Evolutionary conservation across 192 early-diverging fungal species (phyloP).

Genomic region (Entomortierella lignicola): DNA sequence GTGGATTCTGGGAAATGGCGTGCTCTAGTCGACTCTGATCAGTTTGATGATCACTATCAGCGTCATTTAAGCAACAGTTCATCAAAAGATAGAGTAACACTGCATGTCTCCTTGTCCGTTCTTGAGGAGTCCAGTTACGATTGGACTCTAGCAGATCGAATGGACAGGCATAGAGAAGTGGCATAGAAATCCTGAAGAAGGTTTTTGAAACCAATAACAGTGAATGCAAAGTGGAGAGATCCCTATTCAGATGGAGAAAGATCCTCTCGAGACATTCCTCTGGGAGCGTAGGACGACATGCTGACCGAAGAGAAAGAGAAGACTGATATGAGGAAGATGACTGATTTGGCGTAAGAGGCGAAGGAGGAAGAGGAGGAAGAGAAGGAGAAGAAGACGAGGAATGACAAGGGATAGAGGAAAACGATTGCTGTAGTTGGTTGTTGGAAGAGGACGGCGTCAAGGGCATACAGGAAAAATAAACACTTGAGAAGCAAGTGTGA

Average conservation of each 20-base stretch:
- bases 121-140: slow-evolving; percentile 11
- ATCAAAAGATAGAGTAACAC: slow-evolving; percentile 35
- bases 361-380: neutral
- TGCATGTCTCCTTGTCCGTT: slow-evolving; percentile 37
- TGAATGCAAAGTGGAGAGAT: slow-evolving; percentile 28
- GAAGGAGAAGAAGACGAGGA: neutral
- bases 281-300: slow-evolving; percentile 14
- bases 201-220: slow-evolving; percentile 34
- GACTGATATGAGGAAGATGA: neutral
- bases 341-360: too few relatives aligned
- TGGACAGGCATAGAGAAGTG: slow-evolving; percentile 36
- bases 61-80: slow-evolving; percentile 23
- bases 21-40: neutral
- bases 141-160: slow-evolving; percentile 41
- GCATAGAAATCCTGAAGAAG: slow-evolving; percentile 46
- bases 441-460: slow-evolving; percentile 2
- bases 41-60: neutral
- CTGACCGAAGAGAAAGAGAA: neutral
- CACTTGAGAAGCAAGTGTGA: neutral
- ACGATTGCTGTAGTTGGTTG: neutral
- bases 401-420: neutral
- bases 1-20: neutral
- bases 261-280: slow-evolving; percentile 46
- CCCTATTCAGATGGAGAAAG: slow-evolving; percentile 25
- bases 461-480: slow-evolving; percentile 12